Evolutionary conservation across 2,329 filamentous ascomycete genomes (phyloP), one percentile per base, ranked within the genome.

Genomic region (Neopestalotiopsis clavispora): DNA sequence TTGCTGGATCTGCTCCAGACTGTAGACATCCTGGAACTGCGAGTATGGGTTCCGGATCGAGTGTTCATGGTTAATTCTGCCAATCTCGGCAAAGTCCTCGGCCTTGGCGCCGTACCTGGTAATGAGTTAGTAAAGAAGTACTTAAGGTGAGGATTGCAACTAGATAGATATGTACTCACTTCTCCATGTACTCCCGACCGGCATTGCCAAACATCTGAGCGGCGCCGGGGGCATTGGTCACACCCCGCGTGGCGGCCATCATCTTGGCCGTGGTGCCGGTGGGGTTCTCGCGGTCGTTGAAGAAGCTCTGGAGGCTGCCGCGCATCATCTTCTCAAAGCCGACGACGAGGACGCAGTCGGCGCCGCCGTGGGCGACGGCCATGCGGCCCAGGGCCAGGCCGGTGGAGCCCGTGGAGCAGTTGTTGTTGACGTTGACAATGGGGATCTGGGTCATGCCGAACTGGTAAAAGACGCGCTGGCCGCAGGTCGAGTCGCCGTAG

Each of bases 251-350:
- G 76, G 90, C 90, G 68, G 87, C 89, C 93, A 97, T 95, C 89
- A 97, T 94, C 79, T 87, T 84, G 61, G 84, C 84, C 0, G 91
- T 89, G 4, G 92, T 93, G 52, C 90, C 91, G 0, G 89, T 92
- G 2, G 95, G 95, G 77, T 92, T 95, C 74, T 91, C 89, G 32
- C 95, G 88, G 79, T 98, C 95, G 74, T 95, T 91, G 84, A 93
- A 98, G 83, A 93, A 91, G 68, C 85, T 88, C 84, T 95, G 91
- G 73, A 98, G 85, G 74, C 90, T 93, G n/a, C 95, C 95, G 0
- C 92, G 91, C 83, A 92, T 95, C 95, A 98, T 98, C 89, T 98
- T 98, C 86, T 98, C 96, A 76, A 98, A 98, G 4, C 95, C 96
- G 23, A 98, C 90, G 1, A 98, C 95, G 70, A 98, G 84, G 23